Evolutionary conservation across 2,329 filamentous ascomycete genomes (phyloP).

Genomic region (Hypoxylon sp.): DNA sequence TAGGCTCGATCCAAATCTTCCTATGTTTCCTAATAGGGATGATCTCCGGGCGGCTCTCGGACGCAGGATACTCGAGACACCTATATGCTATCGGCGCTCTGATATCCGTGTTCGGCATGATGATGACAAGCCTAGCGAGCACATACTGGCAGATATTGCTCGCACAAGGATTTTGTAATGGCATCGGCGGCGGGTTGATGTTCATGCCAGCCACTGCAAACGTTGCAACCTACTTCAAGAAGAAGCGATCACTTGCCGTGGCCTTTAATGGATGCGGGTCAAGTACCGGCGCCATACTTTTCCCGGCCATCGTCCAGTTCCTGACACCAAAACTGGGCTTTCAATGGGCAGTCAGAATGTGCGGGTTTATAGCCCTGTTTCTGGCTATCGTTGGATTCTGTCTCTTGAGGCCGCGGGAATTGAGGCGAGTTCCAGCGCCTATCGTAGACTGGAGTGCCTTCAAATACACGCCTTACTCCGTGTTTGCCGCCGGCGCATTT

Average conservation of each 20-base stretch:
- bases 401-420: slow-evolving; percentile 33
- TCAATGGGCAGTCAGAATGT: slow-evolving; percentile 66
- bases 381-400: slow-evolving; percentile 30
- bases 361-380: slow-evolving; percentile 59
- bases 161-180: slow-evolving; percentile 47
- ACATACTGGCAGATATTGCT: slow-evolving; percentile 56
- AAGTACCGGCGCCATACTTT: slow-evolving; percentile 57
- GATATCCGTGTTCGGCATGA: slow-evolving; percentile 46
- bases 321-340: slow-evolving; percentile 67
- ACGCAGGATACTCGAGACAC: slow-evolving; percentile 63
- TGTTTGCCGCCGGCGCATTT: slow-evolving; percentile 60
- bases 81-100: slow-evolving; percentile 32
- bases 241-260: slow-evolving; percentile 48
- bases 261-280: slow-evolving; percentile 46
- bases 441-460: slow-evolving; percentile 35
- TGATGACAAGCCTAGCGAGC: slow-evolving; percentile 57
- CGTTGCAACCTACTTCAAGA: slow-evolving; percentile 53
- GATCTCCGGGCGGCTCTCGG: slow-evolving; percentile 67
- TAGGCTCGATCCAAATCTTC: slow-evolving; percentile 67
- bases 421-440: slow-evolving; percentile 23
- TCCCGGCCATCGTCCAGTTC: slow-evolving; percentile 59
- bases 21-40: slow-evolving; percentile 67
- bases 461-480: slow-evolving; percentile 22
- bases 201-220: slow-evolving; percentile 46
- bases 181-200: slow-evolving; percentile 46